Percentiles rank a stretch among this genome's conserved stretches.
Conservation (phyloP, 2,329 filamentous ascomycete species). For the Rasamsonia emersonii region DNA sequence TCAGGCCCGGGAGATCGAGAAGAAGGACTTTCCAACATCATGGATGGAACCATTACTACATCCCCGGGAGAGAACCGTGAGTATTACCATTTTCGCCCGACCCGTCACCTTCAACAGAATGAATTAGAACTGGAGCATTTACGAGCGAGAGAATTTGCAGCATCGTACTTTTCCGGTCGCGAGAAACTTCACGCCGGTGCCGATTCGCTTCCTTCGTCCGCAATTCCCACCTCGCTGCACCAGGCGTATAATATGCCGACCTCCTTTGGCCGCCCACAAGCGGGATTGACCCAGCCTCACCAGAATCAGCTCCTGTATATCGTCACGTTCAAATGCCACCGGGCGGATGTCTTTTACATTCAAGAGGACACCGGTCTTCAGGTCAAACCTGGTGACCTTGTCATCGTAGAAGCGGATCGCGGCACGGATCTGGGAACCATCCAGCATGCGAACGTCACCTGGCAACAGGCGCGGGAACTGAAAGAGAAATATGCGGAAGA, state of each 20-base stretch:
- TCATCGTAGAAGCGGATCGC: slow-evolving; percentile 95
- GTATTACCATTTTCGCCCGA: slow-evolving; percentile 29
- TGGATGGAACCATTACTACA: slow-evolving; percentile 27
- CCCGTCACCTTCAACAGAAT: slow-evolving; percentile 21
- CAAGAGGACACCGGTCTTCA: slow-evolving; percentile 90
- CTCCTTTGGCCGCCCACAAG: slow-evolving; percentile 30
- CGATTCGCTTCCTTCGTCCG: slow-evolving; percentile 22
- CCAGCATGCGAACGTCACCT: slow-evolving; percentile 76
- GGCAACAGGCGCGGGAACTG: slow-evolving; percentile 75
- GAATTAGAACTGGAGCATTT: slow-evolving; percentile 29
- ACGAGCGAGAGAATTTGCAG: slow-evolving; percentile 32
- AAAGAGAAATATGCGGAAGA: slow-evolving; percentile 91
- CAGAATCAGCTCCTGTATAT: slow-evolving; percentile 54
- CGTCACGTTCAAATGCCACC: slow-evolving; percentile 91
- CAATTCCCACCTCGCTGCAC: slow-evolving; percentile 28
- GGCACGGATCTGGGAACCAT: slow-evolving; percentile 94
- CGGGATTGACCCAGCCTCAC: slow-evolving; percentile 26
- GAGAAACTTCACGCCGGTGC: slow-evolving; percentile 26
- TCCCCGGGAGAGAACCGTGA: slow-evolving; percentile 35
- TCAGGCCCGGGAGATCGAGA: slow-evolving; percentile 25
- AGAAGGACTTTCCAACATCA: slow-evolving; percentile 27
- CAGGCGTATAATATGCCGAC: slow-evolving; percentile 31
- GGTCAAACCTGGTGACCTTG: slow-evolving; percentile 83
- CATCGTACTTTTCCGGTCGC: slow-evolving; percentile 34
- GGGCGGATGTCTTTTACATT: slow-evolving; percentile 94